Conservation (phyloP, 2,329 filamentous ascomycete genomes). For the Cladosporium colombiae region DNA sequence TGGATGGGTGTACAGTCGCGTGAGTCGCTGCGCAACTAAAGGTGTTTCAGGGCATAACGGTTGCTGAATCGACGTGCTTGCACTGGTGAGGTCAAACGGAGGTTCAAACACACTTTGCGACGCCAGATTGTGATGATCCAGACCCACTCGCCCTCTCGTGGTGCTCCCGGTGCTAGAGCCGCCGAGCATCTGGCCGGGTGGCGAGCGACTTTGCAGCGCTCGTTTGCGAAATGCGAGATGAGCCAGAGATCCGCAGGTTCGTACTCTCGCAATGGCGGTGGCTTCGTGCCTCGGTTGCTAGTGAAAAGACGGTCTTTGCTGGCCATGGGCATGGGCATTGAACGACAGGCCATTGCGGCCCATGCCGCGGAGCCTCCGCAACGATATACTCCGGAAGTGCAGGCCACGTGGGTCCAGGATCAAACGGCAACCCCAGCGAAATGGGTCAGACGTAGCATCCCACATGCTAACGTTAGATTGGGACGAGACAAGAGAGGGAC, state of each 20-base stretch:
- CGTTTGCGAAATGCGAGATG: not conserved
- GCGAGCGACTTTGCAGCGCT: not conserved
- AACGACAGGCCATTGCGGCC: slow-evolving; percentile 1
- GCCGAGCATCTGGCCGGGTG: slow-evolving; percentile 14
- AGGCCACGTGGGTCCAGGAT: slow-evolving; percentile 18
- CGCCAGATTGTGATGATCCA: slow-evolving; percentile 19
- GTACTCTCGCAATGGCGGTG: not conserved
- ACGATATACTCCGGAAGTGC: slow-evolving; percentile 18
- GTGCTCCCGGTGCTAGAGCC: not conserved
- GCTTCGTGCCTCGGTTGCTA: not conserved
- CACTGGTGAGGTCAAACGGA: slow-evolving; percentile 16
- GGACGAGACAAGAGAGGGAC: not conserved
- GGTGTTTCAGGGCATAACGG: not conserved
- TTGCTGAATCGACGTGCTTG: slow-evolving; percentile 1
- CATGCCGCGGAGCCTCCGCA: slow-evolving; percentile 16
- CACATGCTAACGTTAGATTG: not conserved
- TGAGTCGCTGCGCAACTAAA: not conserved
- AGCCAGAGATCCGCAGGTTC: not conserved
- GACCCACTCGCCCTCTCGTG: slow-evolving; percentile 13
- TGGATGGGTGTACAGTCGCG: not conserved
- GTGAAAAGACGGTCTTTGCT: not conserved
- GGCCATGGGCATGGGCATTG: not conserved
- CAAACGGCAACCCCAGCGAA: slow-evolving; percentile 16
- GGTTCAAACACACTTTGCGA: slow-evolving; percentile 17
- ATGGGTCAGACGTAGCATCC: not conserved